These are phyloP conservation scores for Fusarium tanahbumbuense DNA, from an alignment of 2,329 filamentous ascomycete genomes.

Conservation along the genomic window DNA sequence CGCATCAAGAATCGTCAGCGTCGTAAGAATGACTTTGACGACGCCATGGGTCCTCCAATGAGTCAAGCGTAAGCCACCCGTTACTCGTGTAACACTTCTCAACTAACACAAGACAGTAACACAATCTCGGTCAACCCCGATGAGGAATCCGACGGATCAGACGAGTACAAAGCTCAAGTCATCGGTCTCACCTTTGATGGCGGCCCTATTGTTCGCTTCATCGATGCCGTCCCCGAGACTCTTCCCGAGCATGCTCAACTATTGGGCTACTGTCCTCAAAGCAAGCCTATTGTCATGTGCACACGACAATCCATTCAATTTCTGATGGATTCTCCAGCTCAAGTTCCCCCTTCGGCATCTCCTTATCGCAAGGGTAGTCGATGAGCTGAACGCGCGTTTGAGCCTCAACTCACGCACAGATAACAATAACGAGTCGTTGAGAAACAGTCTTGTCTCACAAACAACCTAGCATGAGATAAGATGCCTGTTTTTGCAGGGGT, in stretches of 20 bases:
- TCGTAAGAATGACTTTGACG: constrained; percentile 41
- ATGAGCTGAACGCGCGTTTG: neutral
- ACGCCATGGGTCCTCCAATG: constrained; percentile 51
- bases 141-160: constrained; percentile 48
- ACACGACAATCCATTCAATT: constrained; percentile 51
- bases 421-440: neutral
- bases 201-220: constrained; percentile 60
- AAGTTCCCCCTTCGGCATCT: constrained; percentile 11
- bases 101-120: constrained; percentile 48
- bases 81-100: neutral
- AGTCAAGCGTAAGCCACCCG: constrained; percentile 56
- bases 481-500: constrained; percentile 1
- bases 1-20: constrained; percentile 47
- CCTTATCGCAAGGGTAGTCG: constrained; percentile 27
- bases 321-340: constrained; percentile 39
- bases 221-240: constrained; percentile 48
- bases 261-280: constrained; percentile 52
- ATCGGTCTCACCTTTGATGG: constrained; percentile 60
- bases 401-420: neutral
- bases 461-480: constrained; percentile 4
- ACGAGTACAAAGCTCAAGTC: constrained; percentile 51
- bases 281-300: constrained; percentile 55
- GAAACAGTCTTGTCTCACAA: neutral
- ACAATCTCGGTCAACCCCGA: constrained; percentile 52
- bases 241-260: constrained; percentile 51